These are phyloP conservation scores for Metschnikowia lunata DNA, from an alignment of 805 yeast genomes.

Conservation along the genomic window DNA sequence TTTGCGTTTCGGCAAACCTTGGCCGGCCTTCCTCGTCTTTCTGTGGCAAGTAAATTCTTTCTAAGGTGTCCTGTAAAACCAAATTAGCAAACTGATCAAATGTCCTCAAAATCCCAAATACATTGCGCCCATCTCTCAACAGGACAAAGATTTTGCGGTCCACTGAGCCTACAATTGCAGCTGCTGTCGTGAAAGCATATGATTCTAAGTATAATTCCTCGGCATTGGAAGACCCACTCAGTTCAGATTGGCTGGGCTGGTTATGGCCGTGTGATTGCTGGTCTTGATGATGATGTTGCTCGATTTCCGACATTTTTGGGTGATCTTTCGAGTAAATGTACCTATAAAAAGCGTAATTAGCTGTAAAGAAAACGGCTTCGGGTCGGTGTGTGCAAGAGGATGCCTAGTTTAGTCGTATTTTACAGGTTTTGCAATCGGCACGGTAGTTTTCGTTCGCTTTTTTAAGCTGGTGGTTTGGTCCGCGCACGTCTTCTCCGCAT, in stretches of 20 bases:
- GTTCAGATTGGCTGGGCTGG: slow-evolving; percentile 2
- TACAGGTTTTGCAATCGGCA: neutral
- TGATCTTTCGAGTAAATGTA: too few relatives aligned
- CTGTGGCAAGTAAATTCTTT: slow-evolving; percentile 63
- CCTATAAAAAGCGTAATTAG: too few relatives aligned
- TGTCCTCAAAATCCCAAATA: slow-evolving; percentile 87
- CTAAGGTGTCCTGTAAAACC: slow-evolving; percentile 86
- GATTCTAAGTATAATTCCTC: slow-evolving; percentile 68
- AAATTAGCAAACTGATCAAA: slow-evolving; percentile 94
- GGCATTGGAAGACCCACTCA: slow-evolving; percentile 30
- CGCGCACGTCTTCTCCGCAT: slow-evolving; percentile 3
- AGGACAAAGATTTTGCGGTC: slow-evolving; percentile 79
- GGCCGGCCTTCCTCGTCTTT: slow-evolving; percentile 36
- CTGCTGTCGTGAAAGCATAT: slow-evolving; percentile 82
- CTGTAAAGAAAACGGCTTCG: too few relatives aligned
- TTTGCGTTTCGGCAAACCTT: slow-evolving; percentile 67
- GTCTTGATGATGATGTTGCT: slow-evolving; percentile 1
- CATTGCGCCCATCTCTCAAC: slow-evolving; percentile 82
- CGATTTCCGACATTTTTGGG: too few relatives aligned
- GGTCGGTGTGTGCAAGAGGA: too few relatives aligned
- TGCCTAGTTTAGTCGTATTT: too few relatives aligned
- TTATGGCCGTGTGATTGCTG: slow-evolving; percentile 1
- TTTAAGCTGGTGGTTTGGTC: slow-evolving; percentile 2
- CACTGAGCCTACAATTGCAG: slow-evolving; percentile 84
- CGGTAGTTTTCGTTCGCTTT: slow-evolving; percentile 6